Percentiles rank a stretch among this genome's conserved stretches.
phyloP scores from a whole-genome alignment of 2,329 filamentous ascomycete genomes.

The Aspergillus tanneri region DNA sequence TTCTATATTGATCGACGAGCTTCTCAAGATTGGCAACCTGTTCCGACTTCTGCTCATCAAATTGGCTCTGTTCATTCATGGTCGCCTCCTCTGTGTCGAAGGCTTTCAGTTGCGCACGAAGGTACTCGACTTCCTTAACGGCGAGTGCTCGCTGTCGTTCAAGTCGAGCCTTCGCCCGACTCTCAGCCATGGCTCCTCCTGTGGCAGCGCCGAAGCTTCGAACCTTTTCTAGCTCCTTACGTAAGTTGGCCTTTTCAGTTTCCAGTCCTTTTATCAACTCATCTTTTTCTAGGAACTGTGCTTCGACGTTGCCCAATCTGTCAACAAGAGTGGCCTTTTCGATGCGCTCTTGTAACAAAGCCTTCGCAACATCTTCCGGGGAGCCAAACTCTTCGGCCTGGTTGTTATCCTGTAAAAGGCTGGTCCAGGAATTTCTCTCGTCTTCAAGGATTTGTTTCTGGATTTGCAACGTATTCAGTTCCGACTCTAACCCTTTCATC shows the following conservation, averaged over 20 bases:
- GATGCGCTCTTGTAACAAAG: constrained; percentile 77
- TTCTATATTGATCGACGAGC: constrained; percentile 83
- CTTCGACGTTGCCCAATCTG: constrained; percentile 72
- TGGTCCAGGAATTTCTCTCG: constrained; percentile 81
- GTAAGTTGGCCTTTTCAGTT: constrained; percentile 64
- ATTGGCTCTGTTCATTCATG: constrained; percentile 67
- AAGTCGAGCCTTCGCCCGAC: constrained; percentile 67
- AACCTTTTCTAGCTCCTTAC: constrained; percentile 68
- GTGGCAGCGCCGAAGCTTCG: constrained; percentile 48
- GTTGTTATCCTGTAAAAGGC: constrained; percentile 72
- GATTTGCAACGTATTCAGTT: constrained; percentile 75
- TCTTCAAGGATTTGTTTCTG: constrained; percentile 87
- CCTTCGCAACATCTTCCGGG: constrained; percentile 81
- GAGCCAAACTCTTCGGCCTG: constrained; percentile 74
- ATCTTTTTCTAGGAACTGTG: constrained; percentile 75
- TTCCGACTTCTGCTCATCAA: constrained; percentile 70
- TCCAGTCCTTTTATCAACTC: constrained; percentile 71
- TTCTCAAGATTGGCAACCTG: constrained; percentile 79
- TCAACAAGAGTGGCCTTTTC: constrained; percentile 79
- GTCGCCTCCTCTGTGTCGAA: constrained; percentile 86
- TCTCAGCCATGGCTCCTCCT: constrained; percentile 57
- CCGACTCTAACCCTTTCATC: constrained; percentile 70
- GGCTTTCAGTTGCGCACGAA: constrained; percentile 86
- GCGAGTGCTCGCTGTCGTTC: constrained; percentile 84
- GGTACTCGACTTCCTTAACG: constrained; percentile 88